These are phyloP conservation scores for Phyllosticta citrichinensis DNA, from an alignment of 2,329 filamentous ascomycete genomes.

Conservation along the genomic window DNA sequence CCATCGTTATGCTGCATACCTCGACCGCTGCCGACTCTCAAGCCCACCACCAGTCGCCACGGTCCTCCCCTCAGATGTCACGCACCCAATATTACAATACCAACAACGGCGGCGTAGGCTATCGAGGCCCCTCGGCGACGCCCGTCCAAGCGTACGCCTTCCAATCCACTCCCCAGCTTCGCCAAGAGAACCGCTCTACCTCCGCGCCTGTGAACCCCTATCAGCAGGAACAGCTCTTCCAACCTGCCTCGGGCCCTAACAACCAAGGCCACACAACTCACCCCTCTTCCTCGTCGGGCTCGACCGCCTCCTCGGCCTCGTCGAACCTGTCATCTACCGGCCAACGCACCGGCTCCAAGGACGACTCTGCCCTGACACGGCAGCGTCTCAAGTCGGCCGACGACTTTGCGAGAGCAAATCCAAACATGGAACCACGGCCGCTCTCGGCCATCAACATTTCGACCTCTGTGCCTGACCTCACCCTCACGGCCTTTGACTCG, in stretches of 20 bases:
- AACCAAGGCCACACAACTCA: constrained; percentile 28
- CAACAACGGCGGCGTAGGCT: constrained; percentile 28
- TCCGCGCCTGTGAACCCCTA: constrained; percentile 43
- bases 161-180: constrained; percentile 43
- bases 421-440: constrained; percentile 24
- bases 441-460: constrained; percentile 42
- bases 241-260: constrained; percentile 16
- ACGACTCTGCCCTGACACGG: constrained; percentile 37
- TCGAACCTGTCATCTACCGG: constrained; percentile 37
- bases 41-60: constrained; percentile 28
- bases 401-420: constrained; percentile 16
- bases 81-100: constrained; percentile 35
- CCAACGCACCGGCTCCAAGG: constrained; percentile 29
- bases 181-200: constrained; percentile 45
- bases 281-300: constrained; percentile 32
- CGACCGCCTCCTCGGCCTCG: constrained; percentile 39
- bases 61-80: constrained; percentile 27
- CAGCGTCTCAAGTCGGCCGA: constrained; percentile 16
- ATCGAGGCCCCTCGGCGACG: constrained; percentile 32
- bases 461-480: constrained; percentile 43
- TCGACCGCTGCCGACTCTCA: constrained; percentile 38
- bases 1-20: constrained; percentile 42
- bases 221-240: constrained; percentile 19
- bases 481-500: constrained; percentile 45
- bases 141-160: constrained; percentile 43